These are phyloP conservation scores for Oryza longistaminata DNA, from an alignment of 176 grass and related monocot species.

Conservation along the genomic window DNA sequence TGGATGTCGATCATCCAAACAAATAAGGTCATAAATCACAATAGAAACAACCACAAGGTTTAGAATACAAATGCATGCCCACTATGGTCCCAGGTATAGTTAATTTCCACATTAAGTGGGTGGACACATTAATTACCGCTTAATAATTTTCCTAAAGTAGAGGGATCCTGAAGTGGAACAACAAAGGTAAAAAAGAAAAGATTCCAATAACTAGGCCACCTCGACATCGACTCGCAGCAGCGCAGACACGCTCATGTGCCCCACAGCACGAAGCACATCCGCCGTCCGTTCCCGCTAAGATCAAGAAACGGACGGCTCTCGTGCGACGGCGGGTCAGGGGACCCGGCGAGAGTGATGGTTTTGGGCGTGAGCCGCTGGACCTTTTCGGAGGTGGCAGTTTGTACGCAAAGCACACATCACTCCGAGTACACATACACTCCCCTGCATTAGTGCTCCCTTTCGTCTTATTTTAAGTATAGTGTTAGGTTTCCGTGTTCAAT, in stretches of 20 bases:
- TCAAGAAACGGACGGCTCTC: background rate
- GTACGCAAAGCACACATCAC: background rate
- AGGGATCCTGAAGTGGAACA: background rate
- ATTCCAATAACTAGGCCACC: slow-evolving; percentile 24
- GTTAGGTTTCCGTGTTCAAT: too few species aligned
- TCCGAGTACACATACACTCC: background rate
- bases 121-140: slow-evolving; percentile 2
- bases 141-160: slow-evolving; percentile 1
- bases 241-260: background rate
- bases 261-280: background rate
- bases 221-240: background rate
- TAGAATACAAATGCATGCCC: background rate
- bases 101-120: background rate
- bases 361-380: background rate
- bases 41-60: background rate
- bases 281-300: slow-evolving; percentile 15
- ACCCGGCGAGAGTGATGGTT: background rate
- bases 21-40: background rate
- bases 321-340: background rate
- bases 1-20: too few species aligned
- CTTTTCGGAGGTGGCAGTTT: slow-evolving; percentile 1
- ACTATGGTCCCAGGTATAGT: background rate
- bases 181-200: background rate
- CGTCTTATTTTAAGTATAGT: too few species aligned
- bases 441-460: too few species aligned